These are phyloP conservation scores for Mycosarcoma mackinlayi DNA, from an alignment of 1,284 basidiomycete species.

Conservation along the genomic window DNA sequence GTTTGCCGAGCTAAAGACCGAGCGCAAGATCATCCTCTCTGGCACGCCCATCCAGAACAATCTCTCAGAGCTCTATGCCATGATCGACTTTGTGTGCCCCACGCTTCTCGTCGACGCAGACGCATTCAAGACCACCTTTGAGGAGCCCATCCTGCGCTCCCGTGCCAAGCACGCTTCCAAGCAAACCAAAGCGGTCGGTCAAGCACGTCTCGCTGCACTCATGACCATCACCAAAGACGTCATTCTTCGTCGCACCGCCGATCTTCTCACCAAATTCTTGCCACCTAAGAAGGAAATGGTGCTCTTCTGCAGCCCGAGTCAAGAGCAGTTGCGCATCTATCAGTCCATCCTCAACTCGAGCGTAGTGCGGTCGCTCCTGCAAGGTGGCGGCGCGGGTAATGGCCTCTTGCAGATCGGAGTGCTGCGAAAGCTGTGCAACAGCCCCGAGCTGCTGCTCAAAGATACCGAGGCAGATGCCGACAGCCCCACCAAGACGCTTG, in stretches of 20 bases:
- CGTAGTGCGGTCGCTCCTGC: constrained; percentile 49
- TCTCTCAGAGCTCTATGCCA: constrained; percentile 91
- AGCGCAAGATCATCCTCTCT: constrained; percentile 82
- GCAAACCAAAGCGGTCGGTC: constrained; percentile 80
- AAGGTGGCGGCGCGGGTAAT: constrained; percentile 42
- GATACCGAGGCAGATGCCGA: constrained; percentile 71
- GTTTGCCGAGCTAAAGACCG: constrained; percentile 82
- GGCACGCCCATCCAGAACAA: constrained; percentile 98
- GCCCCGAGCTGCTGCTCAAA: constrained; percentile 83
- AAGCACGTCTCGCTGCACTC: constrained; percentile 72
- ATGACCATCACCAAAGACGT: constrained; percentile 83
- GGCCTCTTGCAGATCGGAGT: constrained; percentile 63
- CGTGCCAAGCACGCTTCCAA: constrained; percentile 79
- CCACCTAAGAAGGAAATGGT: constrained; percentile 83
- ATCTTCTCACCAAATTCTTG: constrained; percentile 82
- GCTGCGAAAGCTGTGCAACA: constrained; percentile 88
- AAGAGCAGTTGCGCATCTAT: constrained; percentile 84
- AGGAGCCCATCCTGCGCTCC: constrained; percentile 87
- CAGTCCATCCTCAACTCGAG: constrained; percentile 72
- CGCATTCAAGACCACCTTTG: constrained; percentile 75
- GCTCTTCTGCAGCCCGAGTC: constrained; percentile 35
- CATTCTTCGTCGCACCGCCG: constrained; percentile 80
- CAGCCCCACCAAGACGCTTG: constrained; percentile 36
- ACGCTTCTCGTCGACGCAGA: constrained; percentile 75
- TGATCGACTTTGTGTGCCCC: constrained; percentile 95